Percentiles rank a stretch among this genome's conserved stretches.
phyloP scores from a whole-genome alignment of 768 basidiomycete genomes.

The Macrolepiota fuliginosa region DNA sequence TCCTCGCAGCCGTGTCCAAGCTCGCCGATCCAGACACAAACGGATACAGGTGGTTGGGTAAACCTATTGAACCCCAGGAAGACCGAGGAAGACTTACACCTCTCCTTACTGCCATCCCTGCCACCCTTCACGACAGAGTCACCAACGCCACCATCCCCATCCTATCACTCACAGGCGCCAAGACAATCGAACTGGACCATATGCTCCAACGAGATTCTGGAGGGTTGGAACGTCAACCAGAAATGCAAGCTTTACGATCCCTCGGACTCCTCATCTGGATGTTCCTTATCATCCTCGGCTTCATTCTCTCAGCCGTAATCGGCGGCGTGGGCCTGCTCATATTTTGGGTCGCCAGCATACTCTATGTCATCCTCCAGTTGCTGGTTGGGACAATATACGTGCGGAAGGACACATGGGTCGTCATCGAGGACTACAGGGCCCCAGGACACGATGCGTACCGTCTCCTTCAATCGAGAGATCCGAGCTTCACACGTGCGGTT shows the following conservation, averaged over 20 bases:
- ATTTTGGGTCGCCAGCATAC: background rate
- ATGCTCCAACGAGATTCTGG: slow-evolving; percentile 5
- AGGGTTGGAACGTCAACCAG: background rate
- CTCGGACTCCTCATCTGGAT: background rate
- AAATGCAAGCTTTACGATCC: background rate
- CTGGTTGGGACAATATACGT: slow-evolving; percentile 6
- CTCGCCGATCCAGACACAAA: slow-evolving; percentile 6
- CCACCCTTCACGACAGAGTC: background rate
- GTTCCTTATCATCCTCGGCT: background rate
- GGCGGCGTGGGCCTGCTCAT: background rate
- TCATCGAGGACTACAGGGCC: slow-evolving; percentile 9
- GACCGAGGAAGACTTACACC: slow-evolving; percentile 4
- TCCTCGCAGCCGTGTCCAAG: slow-evolving; percentile 21
- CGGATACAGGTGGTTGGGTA: slow-evolving; percentile 10
- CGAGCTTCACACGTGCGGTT: background rate
- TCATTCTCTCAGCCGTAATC: background rate
- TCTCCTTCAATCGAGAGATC: slow-evolving; percentile 13
- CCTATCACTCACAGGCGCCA: slow-evolving; percentile 6
- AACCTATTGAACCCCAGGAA: slow-evolving; percentile 3
- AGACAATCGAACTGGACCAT: slow-evolving; percentile 13
- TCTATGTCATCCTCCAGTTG: background rate
- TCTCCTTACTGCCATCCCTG: slow-evolving; percentile 2
- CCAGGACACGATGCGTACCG: slow-evolving; percentile 5
- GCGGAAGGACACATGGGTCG: slow-evolving; percentile 9
- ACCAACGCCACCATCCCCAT: background rate